Percentiles rank a stretch among this genome's conserved stretches.
phyloP scores from a whole-genome alignment of 2,329 filamentous ascomycete genomes.

The Elsinoe ampelina region DNA sequence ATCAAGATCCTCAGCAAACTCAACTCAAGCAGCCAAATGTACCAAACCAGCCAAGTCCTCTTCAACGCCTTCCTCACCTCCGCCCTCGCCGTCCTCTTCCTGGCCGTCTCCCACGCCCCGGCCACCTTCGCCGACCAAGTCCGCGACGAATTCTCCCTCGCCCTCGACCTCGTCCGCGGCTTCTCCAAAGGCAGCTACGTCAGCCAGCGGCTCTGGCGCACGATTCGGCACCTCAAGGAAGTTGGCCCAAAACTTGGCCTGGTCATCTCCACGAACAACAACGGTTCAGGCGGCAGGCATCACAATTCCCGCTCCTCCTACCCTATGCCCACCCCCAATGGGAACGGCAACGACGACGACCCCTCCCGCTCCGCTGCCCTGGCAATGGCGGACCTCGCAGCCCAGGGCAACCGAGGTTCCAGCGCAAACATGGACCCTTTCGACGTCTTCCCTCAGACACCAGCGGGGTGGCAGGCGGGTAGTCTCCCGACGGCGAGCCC shows the following conservation, averaged over 20 bases:
- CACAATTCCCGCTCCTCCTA: neutral
- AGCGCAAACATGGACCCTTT: slow-evolving; percentile 21
- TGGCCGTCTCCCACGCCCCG: slow-evolving; percentile 67
- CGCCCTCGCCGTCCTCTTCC: slow-evolving; percentile 64
- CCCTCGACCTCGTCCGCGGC: slow-evolving; percentile 63
- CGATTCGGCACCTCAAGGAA: slow-evolving; percentile 60
- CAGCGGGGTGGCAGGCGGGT: slow-evolving; percentile 20
- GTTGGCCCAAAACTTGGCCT: slow-evolving; percentile 62
- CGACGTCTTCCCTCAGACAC: slow-evolving; percentile 19
- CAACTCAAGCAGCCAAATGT: slow-evolving; percentile 63
- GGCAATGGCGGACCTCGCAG: slow-evolving; percentile 56
- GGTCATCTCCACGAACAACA: slow-evolving; percentile 29
- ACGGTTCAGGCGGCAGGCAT: neutral
- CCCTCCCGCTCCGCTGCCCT: slow-evolving; percentile 54
- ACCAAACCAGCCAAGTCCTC: slow-evolving; percentile 62
- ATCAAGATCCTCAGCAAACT: slow-evolving; percentile 61
- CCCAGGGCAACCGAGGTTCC: slow-evolving; percentile 32
- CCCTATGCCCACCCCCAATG: neutral
- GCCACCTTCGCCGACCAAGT: slow-evolving; percentile 59
- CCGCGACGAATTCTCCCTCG: slow-evolving; percentile 70
- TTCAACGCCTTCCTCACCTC: slow-evolving; percentile 75
- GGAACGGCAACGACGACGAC: slow-evolving; percentile 29
- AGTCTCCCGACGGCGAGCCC: slow-evolving; percentile 43
- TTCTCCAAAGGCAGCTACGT: slow-evolving; percentile 63
- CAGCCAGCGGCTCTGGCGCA: slow-evolving; percentile 64